Conservation (phyloP, 495 filamentous ascomycete species). For the Penicillium goetzii region DNA sequence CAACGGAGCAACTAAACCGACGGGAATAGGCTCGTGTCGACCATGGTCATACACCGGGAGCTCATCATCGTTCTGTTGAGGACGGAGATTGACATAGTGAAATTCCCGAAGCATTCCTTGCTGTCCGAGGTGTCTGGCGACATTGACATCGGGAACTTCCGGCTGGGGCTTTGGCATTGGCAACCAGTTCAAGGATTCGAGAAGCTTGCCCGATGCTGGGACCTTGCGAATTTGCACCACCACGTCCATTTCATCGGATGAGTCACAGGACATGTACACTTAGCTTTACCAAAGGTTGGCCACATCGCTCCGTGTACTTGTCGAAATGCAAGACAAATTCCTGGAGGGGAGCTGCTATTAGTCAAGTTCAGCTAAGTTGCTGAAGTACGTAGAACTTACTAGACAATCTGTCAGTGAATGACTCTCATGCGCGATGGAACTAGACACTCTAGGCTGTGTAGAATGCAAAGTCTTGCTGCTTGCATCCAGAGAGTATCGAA, state of each 20-base stretch:
- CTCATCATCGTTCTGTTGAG: background rate
- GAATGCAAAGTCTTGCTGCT: background rate
- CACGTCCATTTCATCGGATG: background rate
- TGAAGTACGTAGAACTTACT: background rate
- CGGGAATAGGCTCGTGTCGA: conserved; percentile 3
- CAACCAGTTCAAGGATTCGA: background rate
- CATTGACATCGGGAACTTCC: background rate
- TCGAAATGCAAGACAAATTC: background rate
- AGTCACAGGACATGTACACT: background rate
- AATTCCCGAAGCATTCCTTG: background rate
- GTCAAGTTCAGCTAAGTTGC: background rate
- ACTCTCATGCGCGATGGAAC: background rate
- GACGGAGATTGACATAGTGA: background rate
- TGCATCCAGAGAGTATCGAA: background rate
- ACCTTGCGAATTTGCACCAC: background rate
- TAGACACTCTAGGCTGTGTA: background rate
- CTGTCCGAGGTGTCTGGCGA: background rate
- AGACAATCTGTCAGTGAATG: background rate
- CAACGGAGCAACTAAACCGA: conserved; percentile 15
- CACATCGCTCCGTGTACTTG: background rate
- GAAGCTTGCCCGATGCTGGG: background rate
- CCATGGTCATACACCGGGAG: background rate
- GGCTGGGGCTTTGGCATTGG: background rate
- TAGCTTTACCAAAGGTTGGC: background rate
- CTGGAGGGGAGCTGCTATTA: background rate